Evolutionary conservation across 148 eudicot genomes (phyloP).

Genomic region (Arctostaphylos glauca): DNA sequence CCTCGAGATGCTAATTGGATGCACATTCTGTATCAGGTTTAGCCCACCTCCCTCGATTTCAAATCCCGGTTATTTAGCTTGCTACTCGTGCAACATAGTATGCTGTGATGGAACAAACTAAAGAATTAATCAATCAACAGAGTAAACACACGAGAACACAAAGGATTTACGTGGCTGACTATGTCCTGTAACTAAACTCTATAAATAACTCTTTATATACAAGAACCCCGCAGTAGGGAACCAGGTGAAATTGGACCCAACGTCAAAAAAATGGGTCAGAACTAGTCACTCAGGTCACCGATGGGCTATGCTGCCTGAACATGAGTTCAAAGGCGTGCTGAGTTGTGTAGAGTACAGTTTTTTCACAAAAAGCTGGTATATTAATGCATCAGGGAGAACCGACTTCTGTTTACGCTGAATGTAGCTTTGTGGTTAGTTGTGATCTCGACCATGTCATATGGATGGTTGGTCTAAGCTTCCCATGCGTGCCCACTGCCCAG

Average conservation of each 20-base stretch:
- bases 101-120: background rate
- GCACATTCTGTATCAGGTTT: conserved; percentile 92
- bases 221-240: background rate
- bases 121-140: background rate
- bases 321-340: background rate
- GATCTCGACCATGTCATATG: background rate
- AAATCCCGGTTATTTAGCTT: background rate
- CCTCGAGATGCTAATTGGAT: conserved; percentile 98
- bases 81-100: background rate
- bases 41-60: conserved; percentile 4
- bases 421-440: background rate
- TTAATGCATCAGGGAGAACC: background rate
- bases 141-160: background rate
- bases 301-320: background rate
- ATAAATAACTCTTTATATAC: background rate
- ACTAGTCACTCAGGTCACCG: background rate
- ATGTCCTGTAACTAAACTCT: background rate
- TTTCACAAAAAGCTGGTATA: background rate
- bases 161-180: background rate
- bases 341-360: background rate
- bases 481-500: background rate
- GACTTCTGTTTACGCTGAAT: background rate
- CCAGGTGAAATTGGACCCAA: background rate
- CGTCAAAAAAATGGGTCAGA: background rate
- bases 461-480: background rate